phyloP scores from a whole-genome alignment of 2,329 filamentous ascomycete genomes.

The Mollisia scopiformis region DNA sequence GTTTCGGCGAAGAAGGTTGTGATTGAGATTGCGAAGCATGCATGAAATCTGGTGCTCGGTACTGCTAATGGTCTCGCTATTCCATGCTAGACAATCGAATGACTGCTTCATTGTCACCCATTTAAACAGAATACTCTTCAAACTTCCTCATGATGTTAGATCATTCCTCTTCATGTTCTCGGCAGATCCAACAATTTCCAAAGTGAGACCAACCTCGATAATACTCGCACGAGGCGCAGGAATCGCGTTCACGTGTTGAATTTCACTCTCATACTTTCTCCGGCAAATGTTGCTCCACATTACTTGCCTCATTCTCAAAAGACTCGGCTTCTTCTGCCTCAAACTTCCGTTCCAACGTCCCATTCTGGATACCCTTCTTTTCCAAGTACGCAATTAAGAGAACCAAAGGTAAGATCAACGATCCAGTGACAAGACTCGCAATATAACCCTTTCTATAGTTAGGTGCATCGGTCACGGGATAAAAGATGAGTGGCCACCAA shows the following conservation, averaged over 20 bases:
- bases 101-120: too few relatives aligned
- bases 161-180: too few relatives aligned
- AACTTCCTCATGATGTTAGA: too few relatives aligned
- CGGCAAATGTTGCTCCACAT: constrained; percentile 13
- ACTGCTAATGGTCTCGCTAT: too few relatives aligned
- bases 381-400: constrained; percentile 42
- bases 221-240: too few relatives aligned
- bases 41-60: too few relatives aligned
- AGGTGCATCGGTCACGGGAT: constrained; percentile 44
- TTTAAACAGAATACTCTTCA: too few relatives aligned
- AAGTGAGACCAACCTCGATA: too few relatives aligned
- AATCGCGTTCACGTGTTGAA: too few relatives aligned
- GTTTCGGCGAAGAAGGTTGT: constrained; percentile 47
- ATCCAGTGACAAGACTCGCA: constrained; percentile 43
- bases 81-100: too few relatives aligned
- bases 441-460: constrained; percentile 44
- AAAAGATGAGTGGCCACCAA: constrained; percentile 36
- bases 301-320: constrained; percentile 16
- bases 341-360: constrained; percentile 31
- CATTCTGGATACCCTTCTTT: constrained; percentile 31
- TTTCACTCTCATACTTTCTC: neutral
- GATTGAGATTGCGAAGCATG: too few relatives aligned
- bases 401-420: constrained; percentile 41
- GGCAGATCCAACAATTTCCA: too few relatives aligned
- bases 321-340: constrained; percentile 3